Evolutionary conservation across 1,139 yeast genomes (phyloP).

Genomic region (Zhuliangozyma parablackwelliae): DNA sequence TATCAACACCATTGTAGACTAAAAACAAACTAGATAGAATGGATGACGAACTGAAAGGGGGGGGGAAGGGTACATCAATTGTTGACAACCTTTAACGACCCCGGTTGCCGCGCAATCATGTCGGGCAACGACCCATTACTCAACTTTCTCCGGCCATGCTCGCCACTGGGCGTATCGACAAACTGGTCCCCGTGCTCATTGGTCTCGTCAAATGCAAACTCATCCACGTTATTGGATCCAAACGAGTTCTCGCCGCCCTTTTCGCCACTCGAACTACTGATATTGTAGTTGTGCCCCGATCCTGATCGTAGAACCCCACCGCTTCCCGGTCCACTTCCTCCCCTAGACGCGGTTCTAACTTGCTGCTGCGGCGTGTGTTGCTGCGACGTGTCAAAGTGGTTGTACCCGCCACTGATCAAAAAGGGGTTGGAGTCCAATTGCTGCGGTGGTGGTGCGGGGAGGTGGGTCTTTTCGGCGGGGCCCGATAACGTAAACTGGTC

Average conservation of each 20-base stretch:
- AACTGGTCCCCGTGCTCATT: not conserved
- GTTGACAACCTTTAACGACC: constrained; percentile 45
- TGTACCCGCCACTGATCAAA: constrained; percentile 14
- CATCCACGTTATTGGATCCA: constrained; percentile 6
- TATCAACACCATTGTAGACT: too few species aligned
- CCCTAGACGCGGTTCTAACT: not conserved
- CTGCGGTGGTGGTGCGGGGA: constrained; percentile 2
- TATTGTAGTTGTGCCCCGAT: constrained; percentile 8
- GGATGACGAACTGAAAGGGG: constrained; percentile 1
- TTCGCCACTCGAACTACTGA: constrained; percentile 10
- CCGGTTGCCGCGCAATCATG: constrained; percentile 44
- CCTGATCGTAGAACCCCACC: not conserved
- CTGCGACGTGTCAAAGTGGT: constrained; percentile 12
- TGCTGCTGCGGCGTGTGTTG: constrained; percentile 4
- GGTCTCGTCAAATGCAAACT: constrained; percentile 5
- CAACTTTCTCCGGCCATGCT: constrained; percentile 48
- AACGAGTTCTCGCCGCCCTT: constrained; percentile 11
- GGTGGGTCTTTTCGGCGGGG: constrained; percentile 18
- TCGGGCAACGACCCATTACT: constrained; percentile 74
- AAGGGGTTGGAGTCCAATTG: constrained; percentile 19
- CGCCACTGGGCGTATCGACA: constrained; percentile 15
- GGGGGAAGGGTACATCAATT: constrained; percentile 14
- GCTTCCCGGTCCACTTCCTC: not conserved
- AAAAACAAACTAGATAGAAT: too few species aligned
- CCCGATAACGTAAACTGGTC: constrained; percentile 36